A percentile compares a stretch with the other conserved stretches of the same genome.
phyloP scores from a whole-genome alignment of 495 filamentous ascomycete species.

The Neurospora sp. region DNA sequence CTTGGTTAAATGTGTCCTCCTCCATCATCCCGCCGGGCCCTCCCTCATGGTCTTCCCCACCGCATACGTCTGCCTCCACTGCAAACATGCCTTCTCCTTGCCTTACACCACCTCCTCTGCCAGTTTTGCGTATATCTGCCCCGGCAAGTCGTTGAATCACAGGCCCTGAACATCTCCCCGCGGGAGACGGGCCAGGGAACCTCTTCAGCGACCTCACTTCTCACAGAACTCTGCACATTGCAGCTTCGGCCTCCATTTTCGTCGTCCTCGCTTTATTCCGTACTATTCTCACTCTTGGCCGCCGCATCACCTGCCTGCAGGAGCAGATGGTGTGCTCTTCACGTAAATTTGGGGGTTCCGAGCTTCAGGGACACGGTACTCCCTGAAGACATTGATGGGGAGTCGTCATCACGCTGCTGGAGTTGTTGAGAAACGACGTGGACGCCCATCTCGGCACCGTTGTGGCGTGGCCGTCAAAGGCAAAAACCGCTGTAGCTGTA shows the following conservation, averaged over 20 bases:
- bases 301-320: too few species aligned
- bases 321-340: not conserved
- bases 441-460: not conserved
- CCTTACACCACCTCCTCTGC: not conserved
- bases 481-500: not conserved
- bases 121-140: not conserved
- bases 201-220: not conserved
- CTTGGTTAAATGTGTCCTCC: not conserved
- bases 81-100: not conserved
- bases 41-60: not conserved
- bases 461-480: too few species aligned
- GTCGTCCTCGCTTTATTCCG: too few species aligned
- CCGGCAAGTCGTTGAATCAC: not conserved
- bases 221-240: not conserved
- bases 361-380: not conserved
- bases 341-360: not conserved
- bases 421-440: not conserved
- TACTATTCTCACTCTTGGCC: too few species aligned
- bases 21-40: not conserved
- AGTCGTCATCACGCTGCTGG: not conserved
- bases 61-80: not conserved
- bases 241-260: not conserved
- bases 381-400: not conserved
- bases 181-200: not conserved
- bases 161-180: not conserved